Evolutionary conservation across 495 filamentous ascomycete species (phyloP).

Genomic region (Hypoxylon perforatum): DNA sequence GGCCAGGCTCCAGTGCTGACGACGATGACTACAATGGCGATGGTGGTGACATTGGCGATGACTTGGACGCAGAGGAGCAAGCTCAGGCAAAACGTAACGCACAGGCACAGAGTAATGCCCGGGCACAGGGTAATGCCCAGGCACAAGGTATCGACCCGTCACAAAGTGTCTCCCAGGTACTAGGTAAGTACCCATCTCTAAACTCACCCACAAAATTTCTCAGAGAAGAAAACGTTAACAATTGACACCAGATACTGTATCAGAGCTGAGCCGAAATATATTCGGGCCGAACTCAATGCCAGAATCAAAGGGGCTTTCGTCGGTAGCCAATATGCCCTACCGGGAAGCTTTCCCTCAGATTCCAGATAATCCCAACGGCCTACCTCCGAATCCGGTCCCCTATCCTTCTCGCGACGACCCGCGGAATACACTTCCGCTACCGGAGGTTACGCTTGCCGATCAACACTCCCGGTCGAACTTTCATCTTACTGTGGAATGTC

Average conservation of each 20-base stretch:
- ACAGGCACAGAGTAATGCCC: too few relatives aligned
- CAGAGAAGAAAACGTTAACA: constrained; percentile 9
- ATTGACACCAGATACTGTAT: constrained; percentile 22
- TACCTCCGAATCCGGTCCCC: too few relatives aligned
- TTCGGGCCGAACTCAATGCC: too few relatives aligned
- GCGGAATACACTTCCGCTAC: not conserved
- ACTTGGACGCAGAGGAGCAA: constrained; percentile 12
- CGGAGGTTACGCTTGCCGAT: not conserved
- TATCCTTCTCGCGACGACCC: too few relatives aligned
- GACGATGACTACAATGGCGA: constrained; percentile 38
- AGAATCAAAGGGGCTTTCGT: too few relatives aligned
- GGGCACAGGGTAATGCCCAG: too few relatives aligned
- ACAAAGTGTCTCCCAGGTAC: too few relatives aligned
- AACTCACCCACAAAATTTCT: constrained; percentile 2
- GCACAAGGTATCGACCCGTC: too few relatives aligned
- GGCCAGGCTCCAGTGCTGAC: constrained; percentile 29
- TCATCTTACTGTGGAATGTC: not conserved
- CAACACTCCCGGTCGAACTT: not conserved
- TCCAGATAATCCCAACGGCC: too few relatives aligned
- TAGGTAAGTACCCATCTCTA: constrained; percentile 34
- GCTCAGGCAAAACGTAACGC: constrained; percentile 9
- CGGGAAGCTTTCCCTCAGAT: too few relatives aligned
- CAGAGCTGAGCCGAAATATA: not conserved
- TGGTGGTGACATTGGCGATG: constrained; percentile 39
- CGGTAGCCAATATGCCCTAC: too few relatives aligned